Percentiles rank a stretch among this genome's conserved stretches.
These are phyloP conservation scores for Arachis stenosperma DNA, from an alignment of 306 rosid genomes.

Conservation along the genomic window DNA sequence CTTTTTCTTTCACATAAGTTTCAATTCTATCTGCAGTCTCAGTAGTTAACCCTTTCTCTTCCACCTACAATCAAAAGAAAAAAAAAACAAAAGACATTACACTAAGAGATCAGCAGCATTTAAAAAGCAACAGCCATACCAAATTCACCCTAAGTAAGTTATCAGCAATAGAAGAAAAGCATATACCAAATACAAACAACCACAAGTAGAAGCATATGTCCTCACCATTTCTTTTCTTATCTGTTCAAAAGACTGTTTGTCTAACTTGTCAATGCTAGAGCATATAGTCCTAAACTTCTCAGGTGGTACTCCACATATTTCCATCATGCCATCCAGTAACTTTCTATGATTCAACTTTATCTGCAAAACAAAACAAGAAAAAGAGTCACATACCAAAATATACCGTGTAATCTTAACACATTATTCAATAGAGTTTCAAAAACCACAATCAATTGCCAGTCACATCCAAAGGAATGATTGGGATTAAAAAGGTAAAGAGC, in stretches of 20 bases:
- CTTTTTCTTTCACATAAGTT: constrained; percentile 76
- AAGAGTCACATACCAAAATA: not conserved
- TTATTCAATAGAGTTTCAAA: constrained; percentile 11
- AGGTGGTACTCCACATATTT: constrained; percentile 89
- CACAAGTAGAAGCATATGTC: constrained; percentile 29
- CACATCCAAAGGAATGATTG: constrained; percentile 18
- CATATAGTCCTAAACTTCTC: constrained; percentile 96
- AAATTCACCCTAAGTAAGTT: not conserved
- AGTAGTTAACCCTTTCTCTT: constrained; percentile 77
- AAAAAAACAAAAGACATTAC: not conserved
- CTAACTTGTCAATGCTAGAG: constrained; percentile 91
- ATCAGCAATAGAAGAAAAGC: not conserved
- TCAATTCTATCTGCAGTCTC: constrained; percentile 87
- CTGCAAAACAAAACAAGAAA: constrained; percentile 51
- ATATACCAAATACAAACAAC: constrained; percentile 24
- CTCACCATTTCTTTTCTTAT: constrained; percentile 89
- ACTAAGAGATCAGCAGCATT: no score
- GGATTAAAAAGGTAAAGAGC: not conserved
- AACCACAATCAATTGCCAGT: constrained; percentile 13
- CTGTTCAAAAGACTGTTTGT: constrained; percentile 87
- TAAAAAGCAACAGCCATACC: not conserved
- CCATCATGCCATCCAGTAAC: constrained; percentile 93
- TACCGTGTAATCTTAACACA: not conserved
- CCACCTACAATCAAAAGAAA: constrained; percentile 58
- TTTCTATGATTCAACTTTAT: constrained; percentile 87